Conservation (phyloP, 1,284 basidiomycete genomes). For the Apiotrichum veenhuisii region DNA sequence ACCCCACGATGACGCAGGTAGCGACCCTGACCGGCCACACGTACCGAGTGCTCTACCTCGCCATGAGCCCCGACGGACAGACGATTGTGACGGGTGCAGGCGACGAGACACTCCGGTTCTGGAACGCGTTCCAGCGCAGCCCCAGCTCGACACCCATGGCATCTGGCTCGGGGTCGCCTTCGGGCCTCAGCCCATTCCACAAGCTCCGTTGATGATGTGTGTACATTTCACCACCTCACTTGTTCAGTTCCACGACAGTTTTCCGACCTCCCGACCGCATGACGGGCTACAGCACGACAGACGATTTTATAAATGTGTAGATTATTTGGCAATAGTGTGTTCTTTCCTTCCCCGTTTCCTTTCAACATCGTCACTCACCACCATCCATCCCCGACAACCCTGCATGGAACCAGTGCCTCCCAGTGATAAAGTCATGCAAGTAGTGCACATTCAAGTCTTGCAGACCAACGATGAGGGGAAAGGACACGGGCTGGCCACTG, state of each 20-base stretch:
- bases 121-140: constrained; percentile 75
- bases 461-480: too few species aligned
- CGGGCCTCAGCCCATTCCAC: constrained; percentile 6
- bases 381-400: too few species aligned
- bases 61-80: constrained; percentile 94
- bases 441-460: too few species aligned
- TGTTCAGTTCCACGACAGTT: too few species aligned
- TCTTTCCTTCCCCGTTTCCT: too few species aligned
- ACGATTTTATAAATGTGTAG: not conserved
- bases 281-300: not conserved
- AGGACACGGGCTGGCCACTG: too few species aligned
- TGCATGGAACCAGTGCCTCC: too few species aligned
- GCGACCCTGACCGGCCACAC: constrained; percentile 93
- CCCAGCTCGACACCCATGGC: not conserved
- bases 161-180: not conserved
- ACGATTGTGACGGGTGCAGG: constrained; percentile 98
- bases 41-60: constrained; percentile 88
- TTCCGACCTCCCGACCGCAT: not conserved
- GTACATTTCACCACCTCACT: not conserved
- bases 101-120: constrained; percentile 94
- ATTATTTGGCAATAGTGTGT: too few species aligned
- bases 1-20: constrained; percentile 87
- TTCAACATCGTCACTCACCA: too few species aligned
- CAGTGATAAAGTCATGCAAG: too few species aligned
- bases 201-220: not conserved